Evolutionary conservation across 305 asterid species (phyloP), one percentile per base, ranked within the genome.

Genomic region (Striga hermonthica): DNA sequence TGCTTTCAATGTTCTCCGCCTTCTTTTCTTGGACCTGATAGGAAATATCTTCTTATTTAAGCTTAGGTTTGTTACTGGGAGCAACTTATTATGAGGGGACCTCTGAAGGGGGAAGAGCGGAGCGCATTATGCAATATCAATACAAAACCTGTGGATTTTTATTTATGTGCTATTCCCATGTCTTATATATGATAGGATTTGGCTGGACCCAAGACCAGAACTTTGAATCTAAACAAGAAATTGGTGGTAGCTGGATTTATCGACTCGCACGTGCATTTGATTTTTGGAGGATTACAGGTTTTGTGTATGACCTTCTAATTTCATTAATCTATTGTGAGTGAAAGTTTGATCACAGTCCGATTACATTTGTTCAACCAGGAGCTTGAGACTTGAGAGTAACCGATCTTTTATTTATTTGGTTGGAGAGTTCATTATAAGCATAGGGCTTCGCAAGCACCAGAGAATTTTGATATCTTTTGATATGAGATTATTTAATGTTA

Each of bases 281-380:
- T 93, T 60, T 79, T 37, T 63, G 98, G 95, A 69, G 97, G 98
- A 75, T 78, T 93, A 57, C 96, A 87, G 97, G 98, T 93, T 73
- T 22, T 36, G 62, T 71, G 62, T 70, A 56, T 60, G 65, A 60
- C 54, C 64, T 54, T 65, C 52, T 31, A 60, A 57, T 77, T 62
- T 7, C 70, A 34, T 62, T 48, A 35, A 4, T 70, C 49, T 64
- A 38, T 6, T 15, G 28, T 44, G 36, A 28, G 36, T 36, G 53
- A 74, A 66, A 52, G 48, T 62, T 9, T 68, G 52, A 6, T 60
- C 48, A 5, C 34, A 63, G 35, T 36, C 65, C 31, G 13, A 56
- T 0, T 50, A 41, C 10, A 49, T 72, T 56, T 49, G 61, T 37
- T 65, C 47, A 7, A 31, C 43, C 45, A 47, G 37, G 54, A 52